Evolutionary conservation across 179 eudicot species (phyloP).

Genomic region (Spergularia azorica): DNA sequence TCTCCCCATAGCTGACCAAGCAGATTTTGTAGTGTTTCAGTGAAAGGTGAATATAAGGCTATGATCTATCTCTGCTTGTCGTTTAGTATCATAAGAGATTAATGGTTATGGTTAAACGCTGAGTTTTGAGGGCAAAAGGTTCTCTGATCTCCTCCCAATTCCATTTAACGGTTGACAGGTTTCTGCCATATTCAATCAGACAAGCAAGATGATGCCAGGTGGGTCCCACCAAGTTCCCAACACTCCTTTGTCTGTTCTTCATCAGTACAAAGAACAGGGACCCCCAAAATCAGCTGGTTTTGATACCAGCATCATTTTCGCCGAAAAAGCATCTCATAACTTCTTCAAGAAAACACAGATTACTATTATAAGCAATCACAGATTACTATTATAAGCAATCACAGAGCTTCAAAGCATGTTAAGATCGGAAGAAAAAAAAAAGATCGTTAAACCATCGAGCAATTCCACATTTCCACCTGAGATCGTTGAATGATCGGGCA

Average conservation of each 20-base stretch:
- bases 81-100: constrained; percentile 5
- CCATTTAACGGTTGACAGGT: constrained; percentile 13
- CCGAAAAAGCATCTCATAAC: constrained; percentile 12
- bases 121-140: constrained; percentile 23
- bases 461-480: too few species aligned
- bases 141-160: constrained; percentile 2
- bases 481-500: too few species aligned
- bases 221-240: constrained; percentile 4
- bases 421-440: too few species aligned
- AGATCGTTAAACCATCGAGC: too few species aligned
- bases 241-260: constrained; percentile 9
- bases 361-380: neutral
- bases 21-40: constrained; percentile 22
- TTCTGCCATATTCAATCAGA: constrained; percentile 12
- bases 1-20: constrained; percentile 26
- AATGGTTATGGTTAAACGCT: constrained; percentile 27
- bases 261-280: neutral
- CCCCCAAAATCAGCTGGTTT: neutral
- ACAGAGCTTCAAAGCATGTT: too few species aligned
- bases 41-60: constrained; percentile 41
- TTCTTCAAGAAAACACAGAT: neutral
- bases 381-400: too few species aligned
- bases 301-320: constrained; percentile 11
- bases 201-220: neutral
- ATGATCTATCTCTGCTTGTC: constrained; percentile 26